Base-by-base conservation (phyloP, 306 rosid species). In the Vigna nakashimae region DNA sequence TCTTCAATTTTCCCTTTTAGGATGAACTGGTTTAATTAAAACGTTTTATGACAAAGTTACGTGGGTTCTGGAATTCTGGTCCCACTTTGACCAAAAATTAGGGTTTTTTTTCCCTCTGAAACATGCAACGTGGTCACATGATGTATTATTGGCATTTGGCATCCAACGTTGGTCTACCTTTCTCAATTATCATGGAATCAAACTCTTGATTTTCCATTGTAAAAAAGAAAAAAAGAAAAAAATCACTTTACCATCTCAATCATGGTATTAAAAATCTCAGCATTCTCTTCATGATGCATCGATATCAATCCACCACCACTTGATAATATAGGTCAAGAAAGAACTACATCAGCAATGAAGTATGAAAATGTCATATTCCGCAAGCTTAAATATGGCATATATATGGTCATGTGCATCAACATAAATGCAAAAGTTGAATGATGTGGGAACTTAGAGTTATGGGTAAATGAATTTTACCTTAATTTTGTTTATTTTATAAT, bases 41-140 rank as follows among this genome's bases (percentile, higher is more conserved):
- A 46, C 8, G 24, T 14, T 24, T 45, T 12, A 68, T 8, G 24
- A 68, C 73, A 68, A n/a, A 1, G 40, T 42, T 30, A 26, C 11
- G 30, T 43, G 3, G 15, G 14, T 49, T 50, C 40, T 51, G 30
- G 52, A 57, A 24, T 20, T 58, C 32, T 40, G 71, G 58, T 69
- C 76, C 76, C 63, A 57, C 28, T 69, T 32, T 69, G 64, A 16
- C 9, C 2, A 9, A 16, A 77, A 45, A 57, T 45, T 55, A 14
- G 60, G 69, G 24, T 62, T n/a, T 9, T 0, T 53, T 59, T 59
- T 34, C 7, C 70, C 15, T 30, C 18, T 30, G 30, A 42, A 49
- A 70, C 76, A 78, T 78, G 71, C 58, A 38, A 77, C 81, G 57
- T 66, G 56, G 8, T 55, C 68, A 77, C 81, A 66, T 66, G 66